Percentiles rank a stretch among this genome's conserved stretches.
Evolutionary conservation across 208 protist species (phyloP).

Genomic region (Wallacemonas sp.): DNA sequence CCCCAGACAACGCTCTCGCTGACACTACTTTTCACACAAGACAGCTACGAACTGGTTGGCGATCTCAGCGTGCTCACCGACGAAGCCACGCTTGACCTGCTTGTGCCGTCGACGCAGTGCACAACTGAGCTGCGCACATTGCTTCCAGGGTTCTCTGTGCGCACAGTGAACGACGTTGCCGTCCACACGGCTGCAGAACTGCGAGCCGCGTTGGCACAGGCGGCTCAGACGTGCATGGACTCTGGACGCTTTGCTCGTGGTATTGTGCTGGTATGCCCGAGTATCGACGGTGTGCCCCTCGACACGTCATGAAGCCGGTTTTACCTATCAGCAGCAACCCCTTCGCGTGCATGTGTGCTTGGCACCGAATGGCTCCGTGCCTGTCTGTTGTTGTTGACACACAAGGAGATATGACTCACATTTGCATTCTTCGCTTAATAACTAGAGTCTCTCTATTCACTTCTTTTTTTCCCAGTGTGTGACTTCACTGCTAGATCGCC

Average conservation of each 20-base stretch:
- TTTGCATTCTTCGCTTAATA: too few relatives aligned
- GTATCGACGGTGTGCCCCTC: neutral
- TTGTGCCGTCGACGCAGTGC: constrained; percentile 23
- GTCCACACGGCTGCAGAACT: constrained; percentile 29
- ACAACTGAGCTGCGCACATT: constrained; percentile 21
- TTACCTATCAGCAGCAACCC: too few relatives aligned
- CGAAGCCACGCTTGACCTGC: constrained; percentile 5
- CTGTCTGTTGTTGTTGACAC: neutral
- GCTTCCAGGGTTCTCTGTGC: constrained; percentile 18
- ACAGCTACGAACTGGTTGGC: constrained; percentile 33
- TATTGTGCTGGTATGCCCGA: constrained; percentile 8
- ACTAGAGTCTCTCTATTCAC: too few relatives aligned
- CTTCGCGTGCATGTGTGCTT: constrained; percentile 15
- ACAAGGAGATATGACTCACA: too few relatives aligned
- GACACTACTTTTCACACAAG: constrained; percentile 17
- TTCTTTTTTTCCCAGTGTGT: too few relatives aligned
- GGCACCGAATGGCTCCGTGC: neutral
- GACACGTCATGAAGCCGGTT: too few relatives aligned
- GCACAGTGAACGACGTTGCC: constrained; percentile 23
- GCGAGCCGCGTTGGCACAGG: constrained; percentile 16
- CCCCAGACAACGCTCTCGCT: constrained; percentile 13
- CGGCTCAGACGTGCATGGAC: neutral
- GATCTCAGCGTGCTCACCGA: constrained; percentile 14
- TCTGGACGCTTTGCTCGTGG: neutral
- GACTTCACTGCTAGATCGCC: too few relatives aligned